Evolutionary conservation across 108 stramenopile genomes (phyloP), one percentile per base, ranked within the genome.

Genomic region (Cylindrotheca closterium): DNA sequence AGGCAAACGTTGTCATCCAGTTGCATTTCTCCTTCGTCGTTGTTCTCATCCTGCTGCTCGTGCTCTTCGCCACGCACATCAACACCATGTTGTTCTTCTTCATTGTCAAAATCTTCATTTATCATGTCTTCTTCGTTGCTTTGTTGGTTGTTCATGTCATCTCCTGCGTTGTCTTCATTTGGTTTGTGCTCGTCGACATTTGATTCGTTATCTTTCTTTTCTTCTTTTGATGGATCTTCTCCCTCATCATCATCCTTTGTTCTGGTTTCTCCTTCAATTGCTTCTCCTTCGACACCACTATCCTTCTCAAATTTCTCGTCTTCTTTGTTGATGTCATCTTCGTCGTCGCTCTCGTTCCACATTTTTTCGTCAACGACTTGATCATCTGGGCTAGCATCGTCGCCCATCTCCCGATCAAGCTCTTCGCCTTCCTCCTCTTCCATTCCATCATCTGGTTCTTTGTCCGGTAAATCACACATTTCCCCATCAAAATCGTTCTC

Each of bases 321-420:
- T 32, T 92, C 83, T 66, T 92, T 76, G 19, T 89, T 75, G 10
- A 73, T 60, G 3, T 97, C 89, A n/a, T 91, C 88, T 50, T 96
- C 86, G 59, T 96, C 93, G 48, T 98, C 97, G 27, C 96, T 91
- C 3, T 93, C 89, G 48, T 93, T 88, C 98, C 96, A 97, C 80
- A 96, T 77, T 71, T 94, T 94, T 79, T 98, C 97, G 71, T 96
- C 96, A 26, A 98, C 96, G 28, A 98, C 95, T 61, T 97, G 84
- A 24, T 94, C 97, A 57, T 98, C 92, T 28, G 76, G 74, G 65
- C 84, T 86, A 15, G 68, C 79, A 7, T 84, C 90, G n/a, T 97
- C 95, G 3, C 96, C 99, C 99, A 99, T 97, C 76, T 99, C 97
- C 23, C 97, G 86, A 57, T 99, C 98, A 1, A 98, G 80, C 66